Percentiles rank a stretch among this genome's conserved stretches.
Evolutionary conservation across 768 basidiomycete species (phyloP).

Genomic region (Coprinopsis marcescibilis): DNA sequence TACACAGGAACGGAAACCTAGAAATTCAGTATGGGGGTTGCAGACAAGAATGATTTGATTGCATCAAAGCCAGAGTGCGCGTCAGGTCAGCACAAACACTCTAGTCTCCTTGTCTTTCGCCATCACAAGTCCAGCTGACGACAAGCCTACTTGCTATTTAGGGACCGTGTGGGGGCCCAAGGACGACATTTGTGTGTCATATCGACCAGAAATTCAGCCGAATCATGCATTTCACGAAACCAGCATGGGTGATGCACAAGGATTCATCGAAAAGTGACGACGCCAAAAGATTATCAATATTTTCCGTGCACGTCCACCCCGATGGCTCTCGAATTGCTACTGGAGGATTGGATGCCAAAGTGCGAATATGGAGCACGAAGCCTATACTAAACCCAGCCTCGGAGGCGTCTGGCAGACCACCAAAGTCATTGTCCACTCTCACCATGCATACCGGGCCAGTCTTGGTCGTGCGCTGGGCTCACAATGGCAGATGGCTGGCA

Average conservation of each 20-base stretch:
- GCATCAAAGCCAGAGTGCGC: too few relatives aligned
- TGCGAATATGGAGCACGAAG: slow-evolving; percentile 96
- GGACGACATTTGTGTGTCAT: background rate
- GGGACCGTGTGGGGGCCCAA: background rate
- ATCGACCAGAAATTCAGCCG: too few relatives aligned
- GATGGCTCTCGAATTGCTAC: slow-evolving; percentile 97
- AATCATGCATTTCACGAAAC: slow-evolving; percentile 81
- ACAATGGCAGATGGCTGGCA: slow-evolving; percentile 89
- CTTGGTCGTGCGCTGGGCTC: slow-evolving; percentile 86
- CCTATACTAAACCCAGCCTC: slow-evolving; percentile 80
- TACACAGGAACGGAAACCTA: too few relatives aligned
- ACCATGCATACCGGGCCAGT: slow-evolving; percentile 94
- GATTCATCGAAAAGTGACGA: slow-evolving; percentile 64
- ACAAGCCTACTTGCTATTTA: too few relatives aligned
- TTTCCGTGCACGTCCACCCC: slow-evolving; percentile 90
- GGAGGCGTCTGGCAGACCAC: slow-evolving; percentile 63
- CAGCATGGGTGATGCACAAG: slow-evolving; percentile 81
- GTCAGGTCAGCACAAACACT: too few relatives aligned
- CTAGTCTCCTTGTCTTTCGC: slow-evolving; percentile 1
- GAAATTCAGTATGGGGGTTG: too few relatives aligned
- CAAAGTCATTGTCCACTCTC: slow-evolving; percentile 85
- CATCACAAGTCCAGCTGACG: background rate
- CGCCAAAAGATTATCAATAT: slow-evolving; percentile 75
- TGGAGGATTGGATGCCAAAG: slow-evolving; percentile 91
- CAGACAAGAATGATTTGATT: too few relatives aligned